Evolutionary conservation across 129 eudicot species (phyloP), one percentile per base, ranked within the genome.

Genomic region (Escallonia herrerae): DNA sequence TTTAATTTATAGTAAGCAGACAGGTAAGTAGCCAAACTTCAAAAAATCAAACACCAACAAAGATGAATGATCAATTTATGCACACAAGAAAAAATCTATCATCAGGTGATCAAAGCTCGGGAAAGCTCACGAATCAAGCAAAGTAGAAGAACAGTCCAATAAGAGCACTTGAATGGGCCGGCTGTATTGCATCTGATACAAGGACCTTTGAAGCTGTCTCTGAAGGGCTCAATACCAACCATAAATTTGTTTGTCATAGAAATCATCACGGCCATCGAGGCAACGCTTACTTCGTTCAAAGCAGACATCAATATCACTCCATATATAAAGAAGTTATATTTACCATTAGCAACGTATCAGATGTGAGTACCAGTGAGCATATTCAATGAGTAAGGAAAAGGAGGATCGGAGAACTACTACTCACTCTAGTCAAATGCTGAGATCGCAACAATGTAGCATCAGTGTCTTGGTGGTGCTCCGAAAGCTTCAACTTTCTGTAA

Each of bases 171-270:
- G 86, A 62, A 87, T 70, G 48, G 95, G 85, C 13, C 96, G 83
- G 60, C 83, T 77, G 75, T 91, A 87, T 56, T 83, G 97, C 78
- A 91, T 63, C 3, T 80, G 83, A 69, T 91, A 91, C 68, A 90
- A 61, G n/a, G n/a, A n/a, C n/a, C n/a, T n/a, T n/a, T n/a, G n/a
- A n/a, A n/a, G n/a, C n/a, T n/a, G n/a, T n/a, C 97, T 83, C 79
- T 77, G 85, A 71, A 87, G 46, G 53, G 90, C 87, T 63, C 97
- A 90, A 43, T 79, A 83, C 96, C 97, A 91, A 65, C 95, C 89
- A 69, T 91, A 64, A 4, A 84, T 78, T 62, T 87, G 96, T 77
- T 87, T 91, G 74, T 85, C 86, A 71, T 72, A 84, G 64, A 80
- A 86, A 67, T 85, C 95, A 78, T 85, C 94, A 56, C 81, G 67